A percentile compares a stretch with the other conserved stretches of the same genome.
These are phyloP conservation scores for Boletus pseudo-olivaceus DNA, from an alignment of 768 basidiomycete genomes.

Conservation along the genomic window DNA sequence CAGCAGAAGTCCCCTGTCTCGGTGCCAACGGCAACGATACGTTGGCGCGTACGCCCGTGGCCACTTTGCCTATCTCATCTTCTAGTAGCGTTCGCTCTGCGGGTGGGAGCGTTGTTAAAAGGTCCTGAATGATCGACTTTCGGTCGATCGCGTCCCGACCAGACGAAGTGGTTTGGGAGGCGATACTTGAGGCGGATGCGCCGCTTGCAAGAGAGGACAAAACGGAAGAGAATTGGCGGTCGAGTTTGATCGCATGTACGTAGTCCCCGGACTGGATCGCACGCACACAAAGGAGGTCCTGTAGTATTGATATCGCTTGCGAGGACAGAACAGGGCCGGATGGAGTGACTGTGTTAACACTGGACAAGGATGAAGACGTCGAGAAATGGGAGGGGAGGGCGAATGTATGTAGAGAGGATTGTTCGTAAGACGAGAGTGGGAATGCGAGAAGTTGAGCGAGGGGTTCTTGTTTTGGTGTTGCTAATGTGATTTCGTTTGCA, in stretches of 20 bases:
- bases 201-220: slow-evolving; percentile 28
- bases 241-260: slow-evolving; percentile 70
- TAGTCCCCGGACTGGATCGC: slow-evolving; percentile 71
- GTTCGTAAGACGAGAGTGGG: slow-evolving; percentile 65
- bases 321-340: slow-evolving; percentile 33
- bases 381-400: slow-evolving; percentile 47
- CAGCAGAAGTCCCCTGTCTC: slow-evolving; percentile 10
- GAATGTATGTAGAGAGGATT: slow-evolving; percentile 51
- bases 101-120: slow-evolving; percentile 59
- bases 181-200: slow-evolving; percentile 10
- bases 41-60: slow-evolving; percentile 20
- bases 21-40: background rate
- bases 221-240: slow-evolving; percentile 55
- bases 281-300: slow-evolving; percentile 77
- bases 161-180: slow-evolving; percentile 23
- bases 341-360: background rate
- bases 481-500: slow-evolving; percentile 31
- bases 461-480: slow-evolving; percentile 53
- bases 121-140: slow-evolving; percentile 65
- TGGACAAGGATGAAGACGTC: slow-evolving; percentile 31
- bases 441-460: slow-evolving; percentile 62
- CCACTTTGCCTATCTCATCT: slow-evolving; percentile 46
- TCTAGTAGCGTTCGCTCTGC: slow-evolving; percentile 65
- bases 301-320: slow-evolving; percentile 53
- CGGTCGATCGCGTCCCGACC: slow-evolving; percentile 41